Evolutionary conservation across 2,329 filamentous ascomycete genomes (phyloP).

Genomic region (Penicillium aurantiogriseum): DNA sequence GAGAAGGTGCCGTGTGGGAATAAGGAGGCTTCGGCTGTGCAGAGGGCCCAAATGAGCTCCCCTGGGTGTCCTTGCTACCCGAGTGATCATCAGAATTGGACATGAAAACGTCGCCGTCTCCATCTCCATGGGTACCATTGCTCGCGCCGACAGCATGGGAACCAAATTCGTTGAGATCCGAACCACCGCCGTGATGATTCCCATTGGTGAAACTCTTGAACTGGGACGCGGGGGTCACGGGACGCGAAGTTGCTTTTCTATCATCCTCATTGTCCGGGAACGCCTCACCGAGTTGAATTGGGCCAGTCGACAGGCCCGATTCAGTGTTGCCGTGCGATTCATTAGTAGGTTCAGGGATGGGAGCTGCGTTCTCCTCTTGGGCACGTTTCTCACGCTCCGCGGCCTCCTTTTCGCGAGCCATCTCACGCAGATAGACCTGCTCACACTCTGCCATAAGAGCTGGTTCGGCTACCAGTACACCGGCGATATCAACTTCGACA

Average conservation of each 20-base stretch:
- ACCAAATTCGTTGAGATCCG: conserved; percentile 38
- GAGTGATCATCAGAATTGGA: conserved; percentile 48
- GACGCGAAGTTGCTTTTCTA: conserved; percentile 50
- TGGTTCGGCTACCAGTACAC: conserved; percentile 66
- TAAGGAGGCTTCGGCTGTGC: conserved; percentile 49
- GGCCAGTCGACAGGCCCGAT: conserved; percentile 49
- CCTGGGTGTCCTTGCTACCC: conserved; percentile 44
- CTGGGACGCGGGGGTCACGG: conserved; percentile 57
- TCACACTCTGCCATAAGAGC: conserved; percentile 72
- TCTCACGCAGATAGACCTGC: conserved; percentile 70
- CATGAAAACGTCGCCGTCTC: conserved; percentile 63
- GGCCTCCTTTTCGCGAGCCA: conserved; percentile 65
- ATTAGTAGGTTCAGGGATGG: conserved; percentile 52
- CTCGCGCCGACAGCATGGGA: conserved; percentile 50
- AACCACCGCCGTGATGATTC: conserved; percentile 46
- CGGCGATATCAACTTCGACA: conserved; percentile 86
- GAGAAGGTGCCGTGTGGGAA: conserved; percentile 48
- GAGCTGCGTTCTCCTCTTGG: conserved; percentile 24
- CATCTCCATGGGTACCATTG: conserved; percentile 53
- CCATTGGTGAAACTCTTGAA: conserved; percentile 54
- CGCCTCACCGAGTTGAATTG: conserved; percentile 63
- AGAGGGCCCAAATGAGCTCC: conserved; percentile 51
- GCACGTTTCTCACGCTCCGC: conserved; percentile 49
- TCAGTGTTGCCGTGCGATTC: conserved; percentile 53
- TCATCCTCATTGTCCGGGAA: conserved; percentile 46